phyloP scores from a whole-genome alignment of 768 basidiomycete genomes.

The Mycena polygramma region DNA sequence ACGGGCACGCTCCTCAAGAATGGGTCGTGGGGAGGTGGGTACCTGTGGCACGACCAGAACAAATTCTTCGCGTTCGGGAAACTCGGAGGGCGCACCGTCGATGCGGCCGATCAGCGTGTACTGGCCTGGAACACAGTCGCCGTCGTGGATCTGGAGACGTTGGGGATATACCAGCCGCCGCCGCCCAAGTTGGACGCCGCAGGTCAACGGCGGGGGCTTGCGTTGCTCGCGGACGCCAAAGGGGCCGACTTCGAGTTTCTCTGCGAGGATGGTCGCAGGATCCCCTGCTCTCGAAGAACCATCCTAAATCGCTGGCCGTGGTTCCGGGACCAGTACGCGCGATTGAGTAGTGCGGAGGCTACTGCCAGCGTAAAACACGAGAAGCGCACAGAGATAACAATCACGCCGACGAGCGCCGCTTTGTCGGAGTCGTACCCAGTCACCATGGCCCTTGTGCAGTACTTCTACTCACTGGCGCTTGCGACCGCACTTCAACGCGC shows the following conservation, averaged over 20 bases:
- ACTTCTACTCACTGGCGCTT: constrained; percentile 36
- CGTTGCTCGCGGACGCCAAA: constrained; percentile 16
- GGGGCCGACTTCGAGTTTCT: constrained; percentile 31
- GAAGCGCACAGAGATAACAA: constrained; percentile 16
- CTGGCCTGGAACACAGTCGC: constrained; percentile 24
- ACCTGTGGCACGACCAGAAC: constrained; percentile 29
- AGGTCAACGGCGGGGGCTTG: constrained; percentile 26
- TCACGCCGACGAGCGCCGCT: constrained; percentile 15
- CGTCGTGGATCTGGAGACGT: constrained; percentile 35
- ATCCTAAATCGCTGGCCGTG: constrained; percentile 36
- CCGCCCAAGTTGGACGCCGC: constrained; percentile 11
- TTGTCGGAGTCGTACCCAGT: constrained; percentile 34
- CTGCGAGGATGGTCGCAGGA: constrained; percentile 37
- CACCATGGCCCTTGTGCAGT: constrained; percentile 37
- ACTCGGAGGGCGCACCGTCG: constrained; percentile 4
- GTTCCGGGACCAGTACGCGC: constrained; percentile 27
- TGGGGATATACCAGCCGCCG: constrained; percentile 40
- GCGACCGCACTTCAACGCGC: constrained; percentile 36
- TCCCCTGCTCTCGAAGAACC: constrained; percentile 29
- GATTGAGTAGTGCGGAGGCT: not conserved
- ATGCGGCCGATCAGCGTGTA: not conserved
- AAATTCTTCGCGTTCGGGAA: constrained; percentile 37
- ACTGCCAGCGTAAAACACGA: constrained; percentile 11
- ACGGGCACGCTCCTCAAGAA: constrained; percentile 15
- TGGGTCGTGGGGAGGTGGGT: constrained; percentile 31